phyloP scores from a whole-genome alignment of 805 yeast species.

The Tetrapisispora taiwanensis region DNA sequence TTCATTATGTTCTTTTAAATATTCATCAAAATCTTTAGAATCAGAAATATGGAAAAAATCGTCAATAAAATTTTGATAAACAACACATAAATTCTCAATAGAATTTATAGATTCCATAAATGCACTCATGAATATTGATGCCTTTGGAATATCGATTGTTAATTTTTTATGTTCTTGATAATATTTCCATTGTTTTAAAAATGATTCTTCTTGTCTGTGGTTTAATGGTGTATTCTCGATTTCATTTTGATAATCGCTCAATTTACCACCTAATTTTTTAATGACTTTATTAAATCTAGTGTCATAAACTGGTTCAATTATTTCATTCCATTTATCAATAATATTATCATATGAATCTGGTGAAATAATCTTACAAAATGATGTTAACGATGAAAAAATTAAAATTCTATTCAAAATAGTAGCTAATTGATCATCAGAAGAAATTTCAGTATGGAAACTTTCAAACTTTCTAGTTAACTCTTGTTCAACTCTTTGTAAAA shows the following conservation, averaged over 20 bases:
- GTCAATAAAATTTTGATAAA: conserved; percentile 42
- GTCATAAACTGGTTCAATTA: conserved; percentile 13
- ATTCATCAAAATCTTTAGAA: conserved; percentile 33
- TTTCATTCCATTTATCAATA: conserved; percentile 33
- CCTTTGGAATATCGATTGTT: conserved; percentile 4
- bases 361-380: conserved; percentile 53
- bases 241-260: conserved; percentile 1
- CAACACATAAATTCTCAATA: conserved; percentile 22
- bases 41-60: conserved; percentile 39
- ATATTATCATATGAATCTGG: conserved; percentile 36
- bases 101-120: conserved; percentile 11
- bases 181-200: conserved; percentile 14
- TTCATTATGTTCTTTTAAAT: conserved; percentile 27
- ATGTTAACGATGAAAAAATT: conserved; percentile 38
- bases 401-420: conserved; percentile 33
- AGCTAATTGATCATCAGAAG: conserved; percentile 22
- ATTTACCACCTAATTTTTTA: not conserved
- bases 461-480: conserved; percentile 38
- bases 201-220: conserved; percentile 7
- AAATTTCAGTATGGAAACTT: conserved; percentile 26
- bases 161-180: conserved; percentile 9
- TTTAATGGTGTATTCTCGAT: conserved; percentile 5
- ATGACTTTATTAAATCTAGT: conserved; percentile 1
- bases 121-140: conserved; percentile 3
- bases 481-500: conserved; percentile 36